Evolutionary conservation across 2,329 filamentous ascomycete species (phyloP), one percentile per base, ranked within the genome.

Genomic region (Talaromyces amestolkiae): DNA sequence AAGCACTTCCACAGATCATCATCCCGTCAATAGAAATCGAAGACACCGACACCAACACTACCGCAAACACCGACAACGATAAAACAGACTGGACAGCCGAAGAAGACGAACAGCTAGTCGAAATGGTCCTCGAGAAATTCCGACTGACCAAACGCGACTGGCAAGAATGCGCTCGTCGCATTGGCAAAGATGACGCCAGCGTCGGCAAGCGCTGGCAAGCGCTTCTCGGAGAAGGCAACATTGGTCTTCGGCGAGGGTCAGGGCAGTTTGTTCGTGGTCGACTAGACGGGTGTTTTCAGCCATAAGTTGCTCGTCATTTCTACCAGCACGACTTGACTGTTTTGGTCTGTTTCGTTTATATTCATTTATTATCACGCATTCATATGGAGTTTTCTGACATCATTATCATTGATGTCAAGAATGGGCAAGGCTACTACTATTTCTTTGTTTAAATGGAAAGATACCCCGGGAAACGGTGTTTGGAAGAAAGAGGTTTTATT

Each of bases 371-470:
- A 39, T 58, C 43, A 31, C 39, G 65, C 64, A 63, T 66, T 43
- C 19, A 49, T 66, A 49, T 59, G 64, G 64, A 66, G 64, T 66
- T 65, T 47, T 51, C 47, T 51, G 13, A 27, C 22, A 27, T 31
- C 61, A 27, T 45, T 6, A 6, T 37, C 27, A 47, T 27, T 31
- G 27, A 58, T 19, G 37, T 62, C 64, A 66, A 43, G 54, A 61
- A 56, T 43, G 49, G 59, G 31, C 49, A 53, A 33, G 49, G 24
- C 47, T 27, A 31, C 47, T 27, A 61, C 61, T 69, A 56, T 35
- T 53, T 59, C 56, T 87, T 89, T 0, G 87, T 87, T 66, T 91
- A 84, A 1, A 76, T 0, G 89, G 87, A 64, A 91, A 91, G 0
- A 91, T 87, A 65, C 88, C 85, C 1, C 82, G 84, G 62, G 87